These are phyloP conservation scores for Gloeophyllum trabeum DNA, from an alignment of 768 basidiomycete species.

Conservation along the genomic window DNA sequence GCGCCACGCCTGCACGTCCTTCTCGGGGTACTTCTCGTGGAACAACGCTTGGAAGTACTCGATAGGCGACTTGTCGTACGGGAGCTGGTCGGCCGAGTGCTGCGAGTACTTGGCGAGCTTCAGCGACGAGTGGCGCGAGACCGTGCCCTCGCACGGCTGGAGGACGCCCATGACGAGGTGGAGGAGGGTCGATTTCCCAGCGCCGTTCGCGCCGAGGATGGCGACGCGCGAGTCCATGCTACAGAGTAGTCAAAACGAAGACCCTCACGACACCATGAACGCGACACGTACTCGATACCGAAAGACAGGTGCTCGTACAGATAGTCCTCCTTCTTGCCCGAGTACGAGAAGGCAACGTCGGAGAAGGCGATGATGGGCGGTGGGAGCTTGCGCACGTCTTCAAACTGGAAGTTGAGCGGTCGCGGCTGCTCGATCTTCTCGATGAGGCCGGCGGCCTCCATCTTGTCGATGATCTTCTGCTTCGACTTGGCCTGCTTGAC, in stretches of 20 bases:
- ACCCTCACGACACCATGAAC: background rate
- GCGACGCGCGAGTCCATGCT: conserved; percentile 94
- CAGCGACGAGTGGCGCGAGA: conserved; percentile 80
- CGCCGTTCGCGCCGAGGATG: conserved; percentile 93
- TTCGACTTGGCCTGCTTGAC: conserved; percentile 99
- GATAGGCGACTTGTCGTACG: conserved; percentile 82
- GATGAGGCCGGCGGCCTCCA: conserved; percentile 97
- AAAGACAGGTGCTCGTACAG: conserved; percentile 87
- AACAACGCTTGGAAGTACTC: conserved; percentile 90
- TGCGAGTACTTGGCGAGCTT: conserved; percentile 99
- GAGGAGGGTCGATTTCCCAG: conserved; percentile 88
- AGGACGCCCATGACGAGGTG: conserved; percentile 80
- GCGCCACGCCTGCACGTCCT: conserved; percentile 89
- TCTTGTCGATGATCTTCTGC: conserved; percentile 99
- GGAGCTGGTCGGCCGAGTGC: conserved; percentile 96
- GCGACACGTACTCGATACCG: conserved; percentile 78
- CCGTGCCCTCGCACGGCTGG: conserved; percentile 73
- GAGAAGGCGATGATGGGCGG: conserved; percentile 97
- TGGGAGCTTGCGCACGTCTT: conserved; percentile 86
- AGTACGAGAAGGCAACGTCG: conserved; percentile 92
- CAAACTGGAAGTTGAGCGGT: conserved; percentile 88
- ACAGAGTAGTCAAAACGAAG: conserved; percentile 3
- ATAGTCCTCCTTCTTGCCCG: conserved; percentile 78
- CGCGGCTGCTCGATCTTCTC: conserved; percentile 77
- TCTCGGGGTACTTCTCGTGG: conserved; percentile 80